Evolutionary conservation across 2,329 filamentous ascomycete genomes (phyloP).

Genomic region (Eutypa lata): DNA sequence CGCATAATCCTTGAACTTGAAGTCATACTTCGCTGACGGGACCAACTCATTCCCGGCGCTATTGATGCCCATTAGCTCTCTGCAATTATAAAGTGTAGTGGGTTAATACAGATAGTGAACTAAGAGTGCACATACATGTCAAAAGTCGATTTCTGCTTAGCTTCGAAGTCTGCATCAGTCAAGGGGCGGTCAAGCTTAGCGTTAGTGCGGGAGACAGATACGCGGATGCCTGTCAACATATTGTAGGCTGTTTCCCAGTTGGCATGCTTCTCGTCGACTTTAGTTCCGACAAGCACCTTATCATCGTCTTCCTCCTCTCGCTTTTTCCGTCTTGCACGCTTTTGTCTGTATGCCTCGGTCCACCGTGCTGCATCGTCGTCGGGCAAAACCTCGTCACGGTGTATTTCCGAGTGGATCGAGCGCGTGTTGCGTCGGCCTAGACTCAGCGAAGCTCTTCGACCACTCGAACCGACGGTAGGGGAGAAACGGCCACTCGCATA

Average conservation of each 20-base stretch:
- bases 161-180: constrained; percentile 87
- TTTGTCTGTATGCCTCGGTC: constrained; percentile 90
- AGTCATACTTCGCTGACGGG: constrained; percentile 97
- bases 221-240: constrained; percentile 98
- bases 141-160: constrained; percentile 97
- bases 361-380: constrained; percentile 90
- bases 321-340: constrained; percentile 81
- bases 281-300: constrained; percentile 90
- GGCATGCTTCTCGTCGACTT: constrained; percentile 94
- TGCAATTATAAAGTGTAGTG: not conserved
- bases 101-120: not conserved
- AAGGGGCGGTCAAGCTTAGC: constrained; percentile 91
- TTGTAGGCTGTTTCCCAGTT: constrained; percentile 99
- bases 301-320: constrained; percentile 90
- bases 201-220: constrained; percentile 93
- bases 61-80: constrained; percentile 30
- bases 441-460: constrained; percentile 77
- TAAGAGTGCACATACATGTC: constrained; percentile 69
- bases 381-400: constrained; percentile 76
- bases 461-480: constrained; percentile 55
- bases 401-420: constrained; percentile 79
- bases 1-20: constrained; percentile 99
- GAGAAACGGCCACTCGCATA: constrained; percentile 81
- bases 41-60: constrained; percentile 96
- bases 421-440: constrained; percentile 77